Evolutionary conservation across 2,329 filamentous ascomycete species (phyloP), one percentile per base, ranked within the genome.

Genomic region (Domatiomyces catenatus): DNA sequence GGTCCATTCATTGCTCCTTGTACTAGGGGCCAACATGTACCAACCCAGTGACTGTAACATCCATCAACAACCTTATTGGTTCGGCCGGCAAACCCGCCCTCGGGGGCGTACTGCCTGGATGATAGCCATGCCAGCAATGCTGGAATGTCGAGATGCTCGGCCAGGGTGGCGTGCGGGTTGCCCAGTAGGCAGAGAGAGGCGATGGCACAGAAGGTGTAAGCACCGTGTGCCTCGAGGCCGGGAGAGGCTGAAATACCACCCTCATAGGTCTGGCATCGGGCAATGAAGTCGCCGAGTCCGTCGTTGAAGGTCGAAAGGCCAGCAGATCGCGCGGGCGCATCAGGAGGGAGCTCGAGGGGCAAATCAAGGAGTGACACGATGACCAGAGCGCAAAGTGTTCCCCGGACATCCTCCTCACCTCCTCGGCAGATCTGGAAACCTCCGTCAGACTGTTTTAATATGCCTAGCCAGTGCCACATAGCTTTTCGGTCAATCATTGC

Each of bases 31-130:
- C 89, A 98, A 70, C 89, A 96, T 50, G 84, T 85, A 50, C 92
- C 92, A 32, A 94, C 84, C 92, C 92, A 98, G 68, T 95, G 90
- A 64, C 86, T 94, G 71, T 98, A 98, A 70, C 92, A 98, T 45
- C 90, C 92, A 66, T 98, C 92, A 28, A 96, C 92, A 28, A 98
- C 76, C 70, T 98, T 98, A 74, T 96, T 96, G 24, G 90, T 94
- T 59, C 92, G 83, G 54, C 92, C 92, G 42, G 86, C 84, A 63
- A 94, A 89, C 36, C 92, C 92, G 56, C 89, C 89, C 66, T 96
- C 92, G 2, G 90, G 92, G 26, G 81, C 80, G 65, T 90, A 85
- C 67, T 98, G 92, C 53, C 88, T 82, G 44, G 86, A 81, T 6
- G 87, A 90, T 42, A 98, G 77, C 88, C 92, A 98, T 53, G 83